Evolutionary conservation across 768 basidiomycete species (phyloP), one percentile per base, ranked within the genome.

Genomic region (Pleurotus citrinopileatus): DNA sequence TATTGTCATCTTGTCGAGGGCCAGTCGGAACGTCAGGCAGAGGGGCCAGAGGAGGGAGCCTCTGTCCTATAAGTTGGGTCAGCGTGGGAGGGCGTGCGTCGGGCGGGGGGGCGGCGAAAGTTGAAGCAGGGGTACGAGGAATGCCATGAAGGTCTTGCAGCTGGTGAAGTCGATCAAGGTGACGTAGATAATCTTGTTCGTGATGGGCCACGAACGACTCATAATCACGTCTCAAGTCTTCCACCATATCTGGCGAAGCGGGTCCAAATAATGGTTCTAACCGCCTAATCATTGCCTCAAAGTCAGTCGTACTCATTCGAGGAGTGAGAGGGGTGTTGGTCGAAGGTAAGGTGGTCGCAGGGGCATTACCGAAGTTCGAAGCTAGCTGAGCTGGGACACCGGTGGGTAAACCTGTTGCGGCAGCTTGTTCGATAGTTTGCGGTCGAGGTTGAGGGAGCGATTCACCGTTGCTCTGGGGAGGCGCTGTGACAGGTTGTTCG

Each of bases 301-400:
- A 40, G 7, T 40, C 38, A 19, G 38, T n/a, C 8, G 12, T 9
- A 19, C 13, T 40, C 17, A 19, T 40, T 2, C 38, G 12, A 15
- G 38, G 10, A 40, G 38, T 19, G 2, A 19, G 15, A 40, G 38
- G 13, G 19, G 10, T 40, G 10, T 9, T 3, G 32, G 32, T 34
- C 3, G 32, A n/a, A n/a, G n/a, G n/a, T 32, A 32, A 20, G 17
- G 44, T 22, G 19, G 44, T 9, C 44, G 32, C 47, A 7, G 47
- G 47, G 19, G 28, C 47, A n/a, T 12, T 7, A 19, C 15, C 12
- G 17, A 37, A 34, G 17, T 17, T 37, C 22, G 23, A 26, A 1
- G 48, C 48, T n/a, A 51, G 34, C 19, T 51, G 48, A 25, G 48
- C 48, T 36, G 48, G 48, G 10, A 51, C 15, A 12, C 48, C 48